phyloP scores from a whole-genome alignment of 768 basidiomycete genomes.

The Russula lepida region DNA sequence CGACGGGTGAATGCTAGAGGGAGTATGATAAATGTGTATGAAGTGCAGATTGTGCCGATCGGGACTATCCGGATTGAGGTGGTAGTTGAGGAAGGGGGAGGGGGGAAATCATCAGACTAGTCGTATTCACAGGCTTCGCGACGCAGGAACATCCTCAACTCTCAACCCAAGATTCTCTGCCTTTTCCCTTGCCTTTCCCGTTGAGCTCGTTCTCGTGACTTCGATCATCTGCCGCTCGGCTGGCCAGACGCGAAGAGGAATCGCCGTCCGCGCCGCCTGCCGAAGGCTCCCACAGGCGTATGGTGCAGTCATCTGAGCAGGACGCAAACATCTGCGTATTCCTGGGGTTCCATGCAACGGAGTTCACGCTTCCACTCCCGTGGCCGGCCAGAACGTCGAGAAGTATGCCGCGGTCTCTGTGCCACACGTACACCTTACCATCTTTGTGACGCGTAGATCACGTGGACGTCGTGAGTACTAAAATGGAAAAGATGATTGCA shows the following conservation, averaged over 20 bases:
- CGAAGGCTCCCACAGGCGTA: constrained; percentile 81
- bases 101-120: constrained; percentile 2
- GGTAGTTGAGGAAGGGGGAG: neutral
- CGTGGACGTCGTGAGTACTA: neutral
- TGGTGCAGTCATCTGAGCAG: constrained; percentile 86
- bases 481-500: constrained; percentile 4
- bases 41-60: constrained; percentile 5
- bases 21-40: constrained; percentile 10
- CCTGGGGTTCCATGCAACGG: constrained; percentile 91
- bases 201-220: constrained; percentile 23
- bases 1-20: constrained; percentile 18
- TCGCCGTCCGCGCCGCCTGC: constrained; percentile 16
- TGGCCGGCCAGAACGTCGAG: constrained; percentile 89
- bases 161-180: constrained; percentile 39
- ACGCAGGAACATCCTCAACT: constrained; percentile 25
- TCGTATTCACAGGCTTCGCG: constrained; percentile 18
- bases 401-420: constrained; percentile 71
- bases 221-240: constrained; percentile 2
- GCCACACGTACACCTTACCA: constrained; percentile 92
- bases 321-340: constrained; percentile 92
- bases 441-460: constrained; percentile 42
- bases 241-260: constrained; percentile 8
- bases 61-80: constrained; percentile 10
- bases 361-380: constrained; percentile 84
- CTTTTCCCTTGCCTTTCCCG: constrained; percentile 62